A percentile compares a stretch with the other conserved stretches of the same genome.
phyloP scores from a whole-genome alignment of 208 protist genomes.

The Tritrichomonas musculus region DNA sequence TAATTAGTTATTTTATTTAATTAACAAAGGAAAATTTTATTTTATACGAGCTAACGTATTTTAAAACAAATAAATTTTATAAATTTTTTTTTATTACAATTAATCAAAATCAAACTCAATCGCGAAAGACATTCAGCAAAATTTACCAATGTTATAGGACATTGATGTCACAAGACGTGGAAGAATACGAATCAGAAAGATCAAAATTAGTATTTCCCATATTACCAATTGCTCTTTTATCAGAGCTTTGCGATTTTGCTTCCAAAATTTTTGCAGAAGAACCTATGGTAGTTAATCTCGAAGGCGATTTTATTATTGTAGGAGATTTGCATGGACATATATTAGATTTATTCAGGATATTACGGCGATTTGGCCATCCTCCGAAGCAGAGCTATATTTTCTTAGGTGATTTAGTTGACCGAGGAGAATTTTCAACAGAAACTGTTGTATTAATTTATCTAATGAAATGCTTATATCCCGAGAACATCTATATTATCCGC shows the following conservation, averaged over 20 bases:
- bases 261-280: background rate
- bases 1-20: no score
- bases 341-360: background rate
- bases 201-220: background rate
- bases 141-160: no score
- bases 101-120: no score
- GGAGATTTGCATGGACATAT: conserved; percentile 24
- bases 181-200: no score
- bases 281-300: background rate
- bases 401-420: conserved; percentile 3
- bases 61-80: no score
- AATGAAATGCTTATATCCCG: background rate
- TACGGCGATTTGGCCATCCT: background rate
- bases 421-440: conserved; percentile 6
- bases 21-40: no score
- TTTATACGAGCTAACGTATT: no score
- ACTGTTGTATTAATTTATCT: background rate
- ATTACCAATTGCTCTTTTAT: background rate
- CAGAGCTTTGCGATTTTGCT: background rate
- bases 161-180: no score
- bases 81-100: no score
- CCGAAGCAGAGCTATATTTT: background rate
- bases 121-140: no score
- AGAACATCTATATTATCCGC: background rate
- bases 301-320: background rate